Evolutionary conservation across 345 rosid species (phyloP).

Genomic region (Bruguiera gymnorhiza): DNA sequence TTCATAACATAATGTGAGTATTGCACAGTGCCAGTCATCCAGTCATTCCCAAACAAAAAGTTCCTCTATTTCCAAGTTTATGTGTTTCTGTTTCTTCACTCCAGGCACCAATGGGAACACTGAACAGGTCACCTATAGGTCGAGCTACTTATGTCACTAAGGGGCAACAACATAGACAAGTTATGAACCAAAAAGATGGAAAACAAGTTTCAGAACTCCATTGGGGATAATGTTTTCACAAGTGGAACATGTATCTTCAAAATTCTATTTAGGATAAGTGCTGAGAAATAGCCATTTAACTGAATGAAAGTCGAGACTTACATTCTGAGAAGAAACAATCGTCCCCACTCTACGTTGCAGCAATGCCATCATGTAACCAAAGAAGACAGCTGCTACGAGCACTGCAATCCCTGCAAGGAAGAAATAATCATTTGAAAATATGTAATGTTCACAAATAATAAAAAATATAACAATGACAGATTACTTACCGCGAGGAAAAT

Average conservation of each 20-base stretch:
- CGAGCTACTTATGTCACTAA: no score
- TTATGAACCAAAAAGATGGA: no score
- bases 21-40: background rate
- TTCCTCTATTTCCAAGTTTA: background rate
- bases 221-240: background rate
- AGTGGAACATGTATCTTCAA: background rate
- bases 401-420: slow-evolving; percentile 69
- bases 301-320: slow-evolving; percentile 25
- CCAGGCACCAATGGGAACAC: background rate
- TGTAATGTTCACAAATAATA: background rate
- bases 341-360: slow-evolving; percentile 72
- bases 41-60: background rate
- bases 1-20: background rate
- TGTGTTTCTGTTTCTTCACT: background rate
- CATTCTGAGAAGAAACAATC: slow-evolving; percentile 62
- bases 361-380: slow-evolving; percentile 93
- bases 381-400: slow-evolving; percentile 81
- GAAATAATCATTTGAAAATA: slow-evolving; percentile 17
- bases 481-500: slow-evolving; percentile 78
- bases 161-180: no score
- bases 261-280: slow-evolving; percentile 3
- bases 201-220: background rate
- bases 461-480: background rate
- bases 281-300: background rate
- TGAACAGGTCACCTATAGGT: no score